phyloP scores from a whole-genome alignment of 1,139 yeast genomes.

The Geotrichum citri-aurantii region DNA sequence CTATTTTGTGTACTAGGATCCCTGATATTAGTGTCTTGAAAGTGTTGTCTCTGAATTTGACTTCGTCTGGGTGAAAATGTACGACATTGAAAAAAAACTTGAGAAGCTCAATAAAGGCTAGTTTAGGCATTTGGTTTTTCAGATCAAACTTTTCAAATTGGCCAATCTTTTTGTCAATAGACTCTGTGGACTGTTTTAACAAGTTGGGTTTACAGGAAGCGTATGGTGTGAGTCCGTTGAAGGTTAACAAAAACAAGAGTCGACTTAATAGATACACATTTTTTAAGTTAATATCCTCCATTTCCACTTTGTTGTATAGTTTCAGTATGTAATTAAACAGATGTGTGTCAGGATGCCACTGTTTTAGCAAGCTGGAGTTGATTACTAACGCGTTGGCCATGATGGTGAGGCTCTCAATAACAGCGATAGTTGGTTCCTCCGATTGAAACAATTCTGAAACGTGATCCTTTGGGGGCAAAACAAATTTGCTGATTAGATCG shows the following conservation, averaged over 20 bases:
- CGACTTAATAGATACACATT: constrained; percentile 17
- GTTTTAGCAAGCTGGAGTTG: constrained; percentile 17
- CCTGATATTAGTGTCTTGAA: constrained; percentile 18
- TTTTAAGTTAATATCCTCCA: neutral
- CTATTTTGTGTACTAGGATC: constrained; percentile 8
- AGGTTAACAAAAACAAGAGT: constrained; percentile 23
- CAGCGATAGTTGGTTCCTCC: neutral
- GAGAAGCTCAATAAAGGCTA: constrained; percentile 22
- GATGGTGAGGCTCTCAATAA: constrained; percentile 23
- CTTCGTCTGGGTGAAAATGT: constrained; percentile 20
- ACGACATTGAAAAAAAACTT: constrained; percentile 23
- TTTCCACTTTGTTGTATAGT: neutral
- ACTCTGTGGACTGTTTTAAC: constrained; percentile 14
- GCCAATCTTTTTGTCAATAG: constrained; percentile 11
- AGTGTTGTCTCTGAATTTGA: neutral
- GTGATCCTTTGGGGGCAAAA: neutral
- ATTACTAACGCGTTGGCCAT: constrained; percentile 25
- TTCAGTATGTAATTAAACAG: neutral
- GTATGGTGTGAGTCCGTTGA: constrained; percentile 15
- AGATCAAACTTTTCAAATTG: constrained; percentile 2
- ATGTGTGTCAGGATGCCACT: constrained; percentile 13
- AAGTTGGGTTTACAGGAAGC: constrained; percentile 13
- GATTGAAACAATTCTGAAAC: neutral
- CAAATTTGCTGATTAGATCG: neutral
- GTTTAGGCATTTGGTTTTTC: constrained; percentile 10